Evolutionary conservation across 176 grass and related monocot genomes (phyloP), one percentile per base, ranked within the genome.

Genomic region (Musa beccarii): DNA sequence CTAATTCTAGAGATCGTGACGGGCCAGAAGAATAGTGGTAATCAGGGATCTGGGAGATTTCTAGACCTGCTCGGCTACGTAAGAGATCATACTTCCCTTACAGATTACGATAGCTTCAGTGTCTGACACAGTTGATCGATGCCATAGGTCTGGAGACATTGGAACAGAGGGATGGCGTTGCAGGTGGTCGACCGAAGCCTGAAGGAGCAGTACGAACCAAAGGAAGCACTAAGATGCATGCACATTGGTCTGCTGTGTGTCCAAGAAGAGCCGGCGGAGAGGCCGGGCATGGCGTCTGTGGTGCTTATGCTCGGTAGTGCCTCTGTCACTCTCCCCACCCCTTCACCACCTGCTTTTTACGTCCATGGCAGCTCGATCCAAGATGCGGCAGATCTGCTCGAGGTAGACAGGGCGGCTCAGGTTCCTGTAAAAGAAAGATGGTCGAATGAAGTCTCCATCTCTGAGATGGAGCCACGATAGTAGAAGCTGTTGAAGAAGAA

Each of bases 1-100:
- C 63, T 87, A 24, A 50, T 80, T 67, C 34, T 89, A 54, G 83
- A 85, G 83, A 83, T 80, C 22, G 21, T 89, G 9, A 79, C 65
- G 0, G 83, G 87, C 3, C 22, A 22, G 17, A 78, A n/a, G 64
- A 78, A 78, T 3, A 20, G 8, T 69, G 23, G 7, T 55, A 21
- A 29, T 13, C 15, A 12, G 6, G 52, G 51, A 2, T 69, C 76
- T 2, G 24, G 10, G 20, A 15, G n/a, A 23, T 15, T 9, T 49
- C 7, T 52, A 3, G 64, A 78, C 52, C 76, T 78, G 9, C 0
- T 78, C 11, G 8, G 10, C 52, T 51, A 68, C 56, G 76, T 78
- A 34, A 78, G 70, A 23, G 17, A 6, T 21, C 26, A 2, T 71
- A 1, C 2, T 43, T 2, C 49, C 11, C 22, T 23, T 16, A 14